These are phyloP conservation scores for Globisporangium middletonii DNA, from an alignment of 352 stramenopile genomes.

Conservation along the genomic window DNA sequence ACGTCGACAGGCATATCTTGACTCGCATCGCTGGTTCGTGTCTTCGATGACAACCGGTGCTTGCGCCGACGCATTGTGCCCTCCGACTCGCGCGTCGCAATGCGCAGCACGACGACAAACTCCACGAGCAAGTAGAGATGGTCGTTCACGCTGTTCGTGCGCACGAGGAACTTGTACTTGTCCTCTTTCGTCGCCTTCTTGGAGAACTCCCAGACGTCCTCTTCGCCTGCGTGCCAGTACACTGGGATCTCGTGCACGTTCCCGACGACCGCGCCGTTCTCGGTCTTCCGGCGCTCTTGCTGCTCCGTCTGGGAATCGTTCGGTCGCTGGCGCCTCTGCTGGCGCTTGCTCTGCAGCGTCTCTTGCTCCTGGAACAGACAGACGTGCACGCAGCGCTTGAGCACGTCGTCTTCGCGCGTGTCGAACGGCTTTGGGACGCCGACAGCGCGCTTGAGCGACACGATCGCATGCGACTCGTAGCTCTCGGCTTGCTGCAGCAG, in stretches of 20 bases:
- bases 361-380: constrained; percentile 71
- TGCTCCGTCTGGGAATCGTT: constrained; percentile 8
- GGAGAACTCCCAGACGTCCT: constrained; percentile 82
- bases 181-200: constrained; percentile 66
- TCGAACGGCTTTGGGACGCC: constrained; percentile 76
- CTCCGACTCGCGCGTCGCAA: constrained; percentile 15
- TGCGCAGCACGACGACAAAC: constrained; percentile 61
- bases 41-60: not conserved
- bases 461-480: constrained; percentile 53
- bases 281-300: not conserved
- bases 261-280: constrained; percentile 43
- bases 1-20: constrained; percentile 13
- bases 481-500: constrained; percentile 50
- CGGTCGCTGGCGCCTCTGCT: constrained; percentile 1
- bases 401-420: constrained; percentile 64
- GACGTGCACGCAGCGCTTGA: constrained; percentile 76
- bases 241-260: constrained; percentile 80
- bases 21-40: not conserved
- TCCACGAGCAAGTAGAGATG: constrained; percentile 63
- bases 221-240: constrained; percentile 57
- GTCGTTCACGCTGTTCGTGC: constrained; percentile 65
- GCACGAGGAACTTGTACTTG: constrained; percentile 82
- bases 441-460: constrained; percentile 66
- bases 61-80: constrained; percentile 7
- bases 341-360: constrained; percentile 4